These are phyloP conservation scores for Aspergillaceae sp. DNA, from an alignment of 2,329 filamentous ascomycete species.

Conservation along the genomic window DNA sequence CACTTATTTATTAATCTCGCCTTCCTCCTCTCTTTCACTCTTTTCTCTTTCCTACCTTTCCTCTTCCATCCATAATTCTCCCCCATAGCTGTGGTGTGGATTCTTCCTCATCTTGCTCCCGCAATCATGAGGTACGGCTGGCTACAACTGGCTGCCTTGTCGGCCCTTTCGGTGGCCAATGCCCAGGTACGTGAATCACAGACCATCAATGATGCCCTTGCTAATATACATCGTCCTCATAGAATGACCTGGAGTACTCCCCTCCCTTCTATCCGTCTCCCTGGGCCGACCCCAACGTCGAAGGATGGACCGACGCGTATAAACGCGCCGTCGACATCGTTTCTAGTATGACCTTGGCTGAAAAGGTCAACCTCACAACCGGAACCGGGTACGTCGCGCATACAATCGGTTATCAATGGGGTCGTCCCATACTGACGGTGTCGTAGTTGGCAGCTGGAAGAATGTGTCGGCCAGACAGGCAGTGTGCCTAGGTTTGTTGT, in stretches of 20 bases:
- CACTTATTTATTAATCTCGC: too few species aligned
- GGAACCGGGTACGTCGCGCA: slow-evolving; percentile 61
- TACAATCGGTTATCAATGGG: neutral
- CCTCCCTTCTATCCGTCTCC: slow-evolving; percentile 75
- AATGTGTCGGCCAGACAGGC: slow-evolving; percentile 66
- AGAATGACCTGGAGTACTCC: slow-evolving; percentile 34
- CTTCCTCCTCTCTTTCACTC: too few species aligned
- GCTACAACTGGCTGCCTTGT: slow-evolving; percentile 24
- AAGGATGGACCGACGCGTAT: slow-evolving; percentile 69
- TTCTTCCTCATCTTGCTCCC: neutral
- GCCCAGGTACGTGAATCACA: slow-evolving; percentile 21
- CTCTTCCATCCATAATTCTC: neutral
- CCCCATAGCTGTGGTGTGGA: neutral
- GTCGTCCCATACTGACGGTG: slow-evolving; percentile 1
- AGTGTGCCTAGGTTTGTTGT: slow-evolving; percentile 33
- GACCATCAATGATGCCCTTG: neutral
- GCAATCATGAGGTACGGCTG: slow-evolving; percentile 29
- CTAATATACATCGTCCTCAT: neutral
- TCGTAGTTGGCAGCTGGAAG: slow-evolving; percentile 55
- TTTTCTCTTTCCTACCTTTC: neutral
- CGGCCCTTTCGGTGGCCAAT: slow-evolving; percentile 21
- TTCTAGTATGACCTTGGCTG: slow-evolving; percentile 68
- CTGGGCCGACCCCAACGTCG: slow-evolving; percentile 64
- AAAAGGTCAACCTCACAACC: slow-evolving; percentile 94
- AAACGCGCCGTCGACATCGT: slow-evolving; percentile 69